Evolutionary conservation across 1,139 yeast species (phyloP).

Genomic region (Lodderomyces metapsilosis): DNA sequence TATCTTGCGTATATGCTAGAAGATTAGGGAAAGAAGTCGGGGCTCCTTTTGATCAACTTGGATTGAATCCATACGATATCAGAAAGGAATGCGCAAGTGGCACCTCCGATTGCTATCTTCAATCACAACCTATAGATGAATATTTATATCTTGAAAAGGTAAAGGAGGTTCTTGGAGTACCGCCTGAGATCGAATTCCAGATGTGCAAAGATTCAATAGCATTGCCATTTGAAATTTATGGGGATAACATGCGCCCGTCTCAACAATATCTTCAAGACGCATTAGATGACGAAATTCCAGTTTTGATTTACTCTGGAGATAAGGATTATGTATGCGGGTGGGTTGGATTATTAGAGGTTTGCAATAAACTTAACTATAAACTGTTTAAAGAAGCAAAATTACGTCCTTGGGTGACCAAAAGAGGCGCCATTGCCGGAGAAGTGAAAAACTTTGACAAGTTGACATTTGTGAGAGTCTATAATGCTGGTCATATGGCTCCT

Average conservation of each 20-base stretch:
- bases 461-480: constrained; percentile 45
- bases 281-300: constrained; percentile 59
- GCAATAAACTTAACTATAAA: constrained; percentile 64
- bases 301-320: constrained; percentile 78
- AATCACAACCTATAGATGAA: constrained; percentile 26
- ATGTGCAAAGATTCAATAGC: constrained; percentile 81
- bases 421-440: constrained; percentile 35
- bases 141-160: constrained; percentile 32
- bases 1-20: constrained; percentile 91
- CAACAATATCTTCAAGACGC: constrained; percentile 60
- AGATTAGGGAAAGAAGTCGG: constrained; percentile 33
- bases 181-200: constrained; percentile 62
- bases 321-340: constrained; percentile 83
- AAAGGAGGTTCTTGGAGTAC: constrained; percentile 71
- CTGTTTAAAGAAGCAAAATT: constrained; percentile 42
- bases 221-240: constrained; percentile 67
- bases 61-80: constrained; percentile 84
- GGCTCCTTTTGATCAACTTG: constrained; percentile 40
- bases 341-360: constrained; percentile 81
- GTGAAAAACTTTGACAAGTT: constrained; percentile 43
- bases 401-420: constrained; percentile 34
- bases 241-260: constrained; percentile 69
- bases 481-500: constrained; percentile 52
- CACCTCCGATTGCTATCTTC: constrained; percentile 63
- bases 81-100: constrained; percentile 75